phyloP scores from a whole-genome alignment of 192 early-diverging fungal genomes.

The Mortierella claussenii region DNA sequence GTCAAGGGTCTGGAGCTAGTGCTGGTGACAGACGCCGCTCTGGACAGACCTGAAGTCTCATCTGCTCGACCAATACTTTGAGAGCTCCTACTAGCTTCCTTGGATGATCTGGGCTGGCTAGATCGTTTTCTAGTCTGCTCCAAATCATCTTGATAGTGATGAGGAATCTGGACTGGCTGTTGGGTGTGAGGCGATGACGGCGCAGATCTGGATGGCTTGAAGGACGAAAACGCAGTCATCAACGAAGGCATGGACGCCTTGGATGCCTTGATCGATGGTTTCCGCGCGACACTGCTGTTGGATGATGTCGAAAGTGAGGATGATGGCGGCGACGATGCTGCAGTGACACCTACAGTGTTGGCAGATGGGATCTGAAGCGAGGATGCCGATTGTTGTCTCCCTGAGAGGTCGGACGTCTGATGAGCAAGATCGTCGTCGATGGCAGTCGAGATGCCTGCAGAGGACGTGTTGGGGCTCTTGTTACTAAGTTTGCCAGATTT shows the following conservation, averaged over 20 bases:
- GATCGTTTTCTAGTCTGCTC: neutral
- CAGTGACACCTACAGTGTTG: neutral
- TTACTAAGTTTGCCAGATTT: conserved; percentile 6
- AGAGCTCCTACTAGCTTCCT: neutral
- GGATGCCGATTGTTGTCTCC: conserved; percentile 8
- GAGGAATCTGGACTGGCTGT: neutral
- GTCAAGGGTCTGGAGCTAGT: conserved; percentile 4
- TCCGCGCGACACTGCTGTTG: conserved; percentile 14
- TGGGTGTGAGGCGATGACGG: conserved; percentile 34
- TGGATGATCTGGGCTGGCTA: neutral
- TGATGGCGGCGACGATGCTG: neutral
- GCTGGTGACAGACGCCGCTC: conserved; percentile 9
- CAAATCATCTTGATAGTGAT: neutral
- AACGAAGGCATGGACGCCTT: conserved; percentile 50
- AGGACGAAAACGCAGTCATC: conserved; percentile 46
- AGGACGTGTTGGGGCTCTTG: neutral
- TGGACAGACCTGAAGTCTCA: conserved; percentile 4
- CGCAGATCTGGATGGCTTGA: conserved; percentile 40
- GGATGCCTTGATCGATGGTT: conserved; percentile 50
- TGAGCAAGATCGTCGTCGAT: neutral
- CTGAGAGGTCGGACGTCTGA: neutral
- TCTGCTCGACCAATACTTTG: conserved; percentile 9
- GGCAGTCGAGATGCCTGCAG: neutral
- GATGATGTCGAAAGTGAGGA: conserved; percentile 1
- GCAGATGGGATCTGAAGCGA: conserved; percentile 30